A percentile compares a stretch with the other conserved stretches of the same genome.
Conservation (phyloP, 73 alveolate genomes). For the Paramecium caudatum region DNA sequence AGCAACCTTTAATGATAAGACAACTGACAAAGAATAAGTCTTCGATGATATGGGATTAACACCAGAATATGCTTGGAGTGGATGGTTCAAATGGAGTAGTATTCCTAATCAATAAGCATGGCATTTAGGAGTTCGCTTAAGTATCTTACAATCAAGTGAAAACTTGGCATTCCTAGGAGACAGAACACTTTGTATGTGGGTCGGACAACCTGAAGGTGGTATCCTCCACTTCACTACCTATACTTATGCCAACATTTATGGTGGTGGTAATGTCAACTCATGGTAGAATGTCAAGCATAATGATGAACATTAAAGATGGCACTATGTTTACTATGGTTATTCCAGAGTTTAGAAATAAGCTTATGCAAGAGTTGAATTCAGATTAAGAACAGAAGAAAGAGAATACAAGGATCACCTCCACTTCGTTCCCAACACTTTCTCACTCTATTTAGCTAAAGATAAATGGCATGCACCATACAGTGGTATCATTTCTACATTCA, state of each 20-base stretch:
- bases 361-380: slow-evolving; percentile 46
- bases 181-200: slow-evolving; percentile 46
- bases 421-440: slow-evolving; percentile 21
- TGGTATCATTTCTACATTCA: slow-evolving; percentile 34
- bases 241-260: neutral
- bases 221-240: slow-evolving; percentile 44
- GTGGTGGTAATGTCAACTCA: slow-evolving; percentile 51
- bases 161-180: slow-evolving; percentile 53
- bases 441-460: slow-evolving; percentile 63
- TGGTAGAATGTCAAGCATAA: neutral
- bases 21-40: slow-evolving; percentile 11
- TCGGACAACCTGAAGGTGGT: slow-evolving; percentile 33
- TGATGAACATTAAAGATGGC: slow-evolving; percentile 56
- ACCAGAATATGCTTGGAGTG: slow-evolving; percentile 70
- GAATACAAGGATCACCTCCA: slow-evolving; percentile 16
- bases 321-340: slow-evolving; percentile 43
- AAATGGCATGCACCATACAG: slow-evolving; percentile 62
- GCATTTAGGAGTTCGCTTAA: slow-evolving; percentile 44
- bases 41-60: slow-evolving; percentile 43
- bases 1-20: neutral
- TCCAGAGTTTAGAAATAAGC: slow-evolving; percentile 14
- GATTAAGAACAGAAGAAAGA: slow-evolving; percentile 22
- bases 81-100: slow-evolving; percentile 69
- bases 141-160: slow-evolving; percentile 36
- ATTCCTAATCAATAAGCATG: slow-evolving; percentile 52